phyloP scores from a whole-genome alignment of 2,329 filamentous ascomycete species.

The Epichloe gansuensis region DNA sequence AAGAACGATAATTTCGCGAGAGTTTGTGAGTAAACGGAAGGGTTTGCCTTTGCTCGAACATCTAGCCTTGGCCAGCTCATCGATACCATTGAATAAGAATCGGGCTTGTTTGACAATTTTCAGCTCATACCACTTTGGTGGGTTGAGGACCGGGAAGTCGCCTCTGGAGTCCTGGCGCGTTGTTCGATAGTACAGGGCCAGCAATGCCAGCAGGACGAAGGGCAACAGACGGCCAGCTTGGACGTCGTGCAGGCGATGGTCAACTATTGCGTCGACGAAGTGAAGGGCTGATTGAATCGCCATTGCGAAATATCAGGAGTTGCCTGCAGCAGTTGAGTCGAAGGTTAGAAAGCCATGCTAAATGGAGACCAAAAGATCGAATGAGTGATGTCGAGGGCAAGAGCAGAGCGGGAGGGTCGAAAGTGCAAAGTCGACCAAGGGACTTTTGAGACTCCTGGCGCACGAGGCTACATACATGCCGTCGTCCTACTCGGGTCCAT shows the following conservation, averaged over 20 bases:
- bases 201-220: conserved; percentile 39
- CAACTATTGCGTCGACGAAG: not conserved
- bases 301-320: not conserved
- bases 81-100: conserved; percentile 5
- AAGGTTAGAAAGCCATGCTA: not conserved
- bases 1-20: conserved; percentile 7
- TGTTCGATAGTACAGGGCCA: not conserved
- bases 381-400: not conserved
- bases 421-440: not conserved
- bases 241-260: not conserved
- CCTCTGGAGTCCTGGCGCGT: not conserved
- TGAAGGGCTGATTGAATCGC: not conserved
- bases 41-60: not conserved
- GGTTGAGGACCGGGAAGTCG: conserved; percentile 3
- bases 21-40: conserved; percentile 7
- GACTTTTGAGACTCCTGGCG: not conserved
- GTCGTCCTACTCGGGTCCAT: not conserved
- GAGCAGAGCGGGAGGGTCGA: not conserved
- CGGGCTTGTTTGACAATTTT: conserved; percentile 4
- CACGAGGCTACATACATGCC: not conserved
- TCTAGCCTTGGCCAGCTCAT: conserved; percentile 5
- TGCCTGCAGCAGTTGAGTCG: not conserved
- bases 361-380: not conserved
- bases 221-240: conserved; percentile 22
- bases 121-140: conserved; percentile 6